phyloP scores from a whole-genome alignment of 164 flowering plant genomes.

The Tetracentron sinense region DNA sequence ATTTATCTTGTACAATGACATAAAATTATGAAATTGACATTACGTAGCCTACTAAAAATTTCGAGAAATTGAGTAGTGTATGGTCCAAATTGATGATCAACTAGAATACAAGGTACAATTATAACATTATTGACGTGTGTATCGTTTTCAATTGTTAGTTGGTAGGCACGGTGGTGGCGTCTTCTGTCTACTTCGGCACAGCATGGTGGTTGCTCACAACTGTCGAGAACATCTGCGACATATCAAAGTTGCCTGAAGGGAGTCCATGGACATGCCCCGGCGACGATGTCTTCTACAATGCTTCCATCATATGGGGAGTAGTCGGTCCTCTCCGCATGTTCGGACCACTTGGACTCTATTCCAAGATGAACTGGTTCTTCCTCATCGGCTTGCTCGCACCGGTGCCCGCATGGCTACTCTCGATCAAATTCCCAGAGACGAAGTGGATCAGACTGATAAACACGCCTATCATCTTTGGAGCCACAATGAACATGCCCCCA shows the following conservation, averaged over 20 bases:
- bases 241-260: not conserved
- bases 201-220: constrained; percentile 8
- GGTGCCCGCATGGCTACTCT: not conserved
- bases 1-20: too few relatives aligned
- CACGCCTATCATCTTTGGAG: constrained; percentile 1
- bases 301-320: constrained; percentile 7
- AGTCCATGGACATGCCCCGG: constrained; percentile 12
- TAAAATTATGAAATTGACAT: too few relatives aligned
- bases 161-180: constrained; percentile 5
- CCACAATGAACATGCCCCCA: not conserved
- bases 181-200: not conserved
- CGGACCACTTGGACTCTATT: not conserved
- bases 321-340: constrained; percentile 5
- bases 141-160: too few relatives aligned
- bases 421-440: not conserved
- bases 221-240: constrained; percentile 5
- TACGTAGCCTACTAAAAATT: too few relatives aligned
- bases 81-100: too few relatives aligned
- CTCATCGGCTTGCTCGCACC: not conserved
- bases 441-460: constrained; percentile 11
- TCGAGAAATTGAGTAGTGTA: too few relatives aligned
- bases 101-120: too few relatives aligned
- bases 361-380: constrained; percentile 7
- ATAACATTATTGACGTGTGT: too few relatives aligned
- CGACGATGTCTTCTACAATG: not conserved